These are phyloP conservation scores for Cyberlindnera maritima DNA, from an alignment of 805 yeast species.

Conservation along the genomic window DNA sequence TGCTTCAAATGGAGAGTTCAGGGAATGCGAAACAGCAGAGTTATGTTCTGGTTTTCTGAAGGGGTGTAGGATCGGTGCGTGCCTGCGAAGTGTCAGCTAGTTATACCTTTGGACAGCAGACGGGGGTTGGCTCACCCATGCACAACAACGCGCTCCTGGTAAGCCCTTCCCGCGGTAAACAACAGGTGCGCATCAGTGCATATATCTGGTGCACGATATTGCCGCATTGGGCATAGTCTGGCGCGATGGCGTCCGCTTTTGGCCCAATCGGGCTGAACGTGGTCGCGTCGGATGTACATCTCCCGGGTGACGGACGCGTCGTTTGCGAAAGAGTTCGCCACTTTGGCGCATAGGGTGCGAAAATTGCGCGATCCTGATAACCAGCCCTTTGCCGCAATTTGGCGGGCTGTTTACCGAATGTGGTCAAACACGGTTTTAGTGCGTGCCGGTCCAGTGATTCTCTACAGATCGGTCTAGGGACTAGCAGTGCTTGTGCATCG, in stretches of 20 bases:
- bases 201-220: background rate
- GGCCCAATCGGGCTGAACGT: background rate
- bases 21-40: background rate
- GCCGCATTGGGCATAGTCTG: background rate
- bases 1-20: conserved; percentile 2
- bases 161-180: conserved; percentile 4
- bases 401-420: background rate
- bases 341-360: too few relatives aligned
- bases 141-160: conserved; percentile 6
- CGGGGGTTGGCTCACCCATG: conserved; percentile 12
- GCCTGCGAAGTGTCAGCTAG: conserved; percentile 4
- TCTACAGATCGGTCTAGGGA: too few relatives aligned
- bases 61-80: background rate
- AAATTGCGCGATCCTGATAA: background rate
- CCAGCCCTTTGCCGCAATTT: too few relatives aligned
- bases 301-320: background rate
- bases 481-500: too few relatives aligned
- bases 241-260: background rate
- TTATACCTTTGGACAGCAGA: conserved; percentile 6
- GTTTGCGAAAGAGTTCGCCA: background rate
- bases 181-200: conserved; percentile 2
- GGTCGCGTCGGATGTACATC: background rate
- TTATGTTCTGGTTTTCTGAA: background rate
- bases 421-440: conserved; percentile 2
- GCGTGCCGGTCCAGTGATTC: background rate